phyloP scores from a whole-genome alignment of 176 grass and related monocot species.

The Triticum monococcum region DNA sequence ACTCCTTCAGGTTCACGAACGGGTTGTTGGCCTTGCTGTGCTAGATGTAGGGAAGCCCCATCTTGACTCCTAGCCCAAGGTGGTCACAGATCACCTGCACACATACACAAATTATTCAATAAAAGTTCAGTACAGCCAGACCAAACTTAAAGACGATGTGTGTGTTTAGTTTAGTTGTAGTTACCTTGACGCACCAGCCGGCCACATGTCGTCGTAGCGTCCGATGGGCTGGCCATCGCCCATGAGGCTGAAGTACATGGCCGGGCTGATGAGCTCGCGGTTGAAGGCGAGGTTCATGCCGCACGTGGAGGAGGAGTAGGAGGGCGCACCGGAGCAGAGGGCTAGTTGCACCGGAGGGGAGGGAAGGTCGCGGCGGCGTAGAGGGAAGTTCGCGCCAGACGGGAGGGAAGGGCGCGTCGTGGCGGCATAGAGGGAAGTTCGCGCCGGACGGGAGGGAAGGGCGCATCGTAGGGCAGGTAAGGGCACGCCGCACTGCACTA shows the following conservation, averaged over 20 bases:
- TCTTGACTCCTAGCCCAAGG: conserved; percentile 56
- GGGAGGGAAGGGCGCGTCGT: no score
- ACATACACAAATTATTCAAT: no score
- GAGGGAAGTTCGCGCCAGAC: no score
- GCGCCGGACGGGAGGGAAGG: no score
- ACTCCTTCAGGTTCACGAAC: conserved; percentile 68
- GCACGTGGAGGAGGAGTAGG: conserved; percentile 46
- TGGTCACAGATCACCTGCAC: neutral
- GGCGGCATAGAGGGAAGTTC: no score
- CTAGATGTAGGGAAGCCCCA: conserved; percentile 63
- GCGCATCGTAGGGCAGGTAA: no score
- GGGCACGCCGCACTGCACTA: no score
- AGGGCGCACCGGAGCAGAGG: no score
- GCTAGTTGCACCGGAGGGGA: no score
- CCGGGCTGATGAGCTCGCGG: conserved; percentile 63
- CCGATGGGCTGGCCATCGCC: conserved; percentile 69
- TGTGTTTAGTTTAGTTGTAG: neutral
- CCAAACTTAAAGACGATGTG: no score
- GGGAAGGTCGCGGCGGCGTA: no score
- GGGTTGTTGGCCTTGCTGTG: conserved; percentile 70
- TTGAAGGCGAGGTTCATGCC: conserved; percentile 72
- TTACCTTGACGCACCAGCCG: conserved; percentile 66
- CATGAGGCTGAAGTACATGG: conserved; percentile 79
- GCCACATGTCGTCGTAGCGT: conserved; percentile 78
- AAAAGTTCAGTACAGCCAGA: no score